Base-by-base conservation (phyloP, 371 early-diverging fungal genomes). In the Dinochytrium kinnereticum region DNA sequence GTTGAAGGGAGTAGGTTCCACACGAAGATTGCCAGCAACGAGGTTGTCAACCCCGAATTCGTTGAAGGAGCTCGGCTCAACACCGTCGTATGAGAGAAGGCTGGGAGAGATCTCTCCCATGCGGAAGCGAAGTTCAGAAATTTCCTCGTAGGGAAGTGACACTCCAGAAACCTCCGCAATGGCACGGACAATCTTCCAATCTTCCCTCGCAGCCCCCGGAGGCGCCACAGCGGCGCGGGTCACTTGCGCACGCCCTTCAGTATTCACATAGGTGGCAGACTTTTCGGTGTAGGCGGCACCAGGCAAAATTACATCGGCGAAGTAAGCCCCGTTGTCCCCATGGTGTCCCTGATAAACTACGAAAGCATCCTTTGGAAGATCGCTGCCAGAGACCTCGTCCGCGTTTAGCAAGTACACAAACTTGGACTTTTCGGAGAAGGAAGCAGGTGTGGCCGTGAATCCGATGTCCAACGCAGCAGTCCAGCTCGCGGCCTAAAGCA, bases 301-400 rank as follows among this genome's bases (percentile, higher is more conserved):
- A 26, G 98, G 98, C 70, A 98, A 89, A 69, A 98, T 91, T 39
- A 98, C 95, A 84, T 98, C 96, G 68, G 98, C 98, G 68, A 90
- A 90, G 78, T 93, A 90, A 36, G 98, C 98, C 76, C 98, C 98
- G 40, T 87, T 89, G 84, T 98, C 98, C 82, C 98, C 98, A 81
- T 98, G 98, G 85, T 97, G 98, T 38, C 98, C 98, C 84, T 97
- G 98, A 86, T 98, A 98, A 66, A 98, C 95, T 30, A 98, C 97
- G 82, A 98, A 98, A 30, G 97, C 95, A 79, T 93, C 91, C 82
- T 89, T 88, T 74, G 96, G 93, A 38, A 97, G 87, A 76, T 92
- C 93, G 36, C 82, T 74, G 33, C 91, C 80, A 24, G 78, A 68
- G 74, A 96, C 80, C 66, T 96, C 94, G 80, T 98, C 98, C 61